A percentile compares a stretch with the other conserved stretches of the same genome.
Conservation (phyloP, 352 stramenopile genomes). For the Phytophthora pini region DNA sequence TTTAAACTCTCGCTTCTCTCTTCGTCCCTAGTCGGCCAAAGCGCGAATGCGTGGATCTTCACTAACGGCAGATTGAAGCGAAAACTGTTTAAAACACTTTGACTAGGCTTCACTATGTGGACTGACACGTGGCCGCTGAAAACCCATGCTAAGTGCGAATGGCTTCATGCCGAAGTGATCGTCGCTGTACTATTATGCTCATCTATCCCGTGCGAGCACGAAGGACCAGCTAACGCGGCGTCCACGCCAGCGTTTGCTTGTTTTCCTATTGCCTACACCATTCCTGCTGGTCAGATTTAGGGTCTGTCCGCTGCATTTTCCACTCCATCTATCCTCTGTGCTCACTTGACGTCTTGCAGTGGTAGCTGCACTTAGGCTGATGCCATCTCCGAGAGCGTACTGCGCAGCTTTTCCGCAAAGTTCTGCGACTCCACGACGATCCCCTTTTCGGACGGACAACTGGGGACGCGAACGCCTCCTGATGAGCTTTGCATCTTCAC, state of each 20-base stretch:
- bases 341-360: neutral
- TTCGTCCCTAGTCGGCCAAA: slow-evolving; percentile 31
- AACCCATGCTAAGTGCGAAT: slow-evolving; percentile 6
- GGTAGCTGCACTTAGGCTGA: slow-evolving; percentile 52
- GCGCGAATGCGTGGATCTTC: slow-evolving; percentile 31
- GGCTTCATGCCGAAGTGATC: too few relatives aligned
- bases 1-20: neutral
- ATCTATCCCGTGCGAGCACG: slow-evolving; percentile 31
- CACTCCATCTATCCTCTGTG: slow-evolving; percentile 5
- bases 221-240: neutral
- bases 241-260: slow-evolving; percentile 21
- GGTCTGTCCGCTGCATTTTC: slow-evolving; percentile 18
- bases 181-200: too few relatives aligned
- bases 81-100: slow-evolving; percentile 42
- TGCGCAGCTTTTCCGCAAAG: slow-evolving; percentile 87
- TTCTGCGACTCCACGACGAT: slow-evolving; percentile 72
- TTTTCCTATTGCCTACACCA: slow-evolving; percentile 35
- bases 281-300: slow-evolving; percentile 9
- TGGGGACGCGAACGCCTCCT: slow-evolving; percentile 78
- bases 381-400: slow-evolving; percentile 87
- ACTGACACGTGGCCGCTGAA: slow-evolving; percentile 40
- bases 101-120: slow-evolving; percentile 44
- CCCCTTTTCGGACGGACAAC: slow-evolving; percentile 75
- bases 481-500: slow-evolving; percentile 88
- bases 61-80: slow-evolving; percentile 12